Evolutionary conservation across 1,284 basidiomycete species (phyloP).

Genomic region (Moniliella sp.): DNA sequence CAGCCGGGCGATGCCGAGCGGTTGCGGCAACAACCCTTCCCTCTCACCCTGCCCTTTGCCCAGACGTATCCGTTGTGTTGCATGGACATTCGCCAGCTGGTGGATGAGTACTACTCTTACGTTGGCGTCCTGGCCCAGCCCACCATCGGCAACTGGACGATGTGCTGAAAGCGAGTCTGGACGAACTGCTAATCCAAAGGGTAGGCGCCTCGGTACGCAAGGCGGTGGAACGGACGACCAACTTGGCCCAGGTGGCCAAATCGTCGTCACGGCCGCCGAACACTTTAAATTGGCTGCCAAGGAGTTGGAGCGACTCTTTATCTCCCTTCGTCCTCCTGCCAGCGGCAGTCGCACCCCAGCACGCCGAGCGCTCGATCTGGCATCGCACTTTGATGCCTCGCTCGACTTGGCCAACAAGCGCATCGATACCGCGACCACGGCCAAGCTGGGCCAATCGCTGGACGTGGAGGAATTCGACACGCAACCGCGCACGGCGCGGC

Average conservation of each 20-base stretch:
- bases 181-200: constrained; percentile 58
- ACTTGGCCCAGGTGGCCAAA: constrained; percentile 78
- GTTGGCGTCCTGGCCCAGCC: constrained; percentile 76
- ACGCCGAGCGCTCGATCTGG: constrained; percentile 48
- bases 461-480: constrained; percentile 82
- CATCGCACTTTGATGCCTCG: constrained; percentile 49
- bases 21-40: constrained; percentile 44
- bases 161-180: constrained; percentile 67
- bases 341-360: constrained; percentile 59
- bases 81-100: constrained; percentile 78
- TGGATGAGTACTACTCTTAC: constrained; percentile 89
- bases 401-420: constrained; percentile 52
- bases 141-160: constrained; percentile 80
- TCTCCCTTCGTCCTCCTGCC: constrained; percentile 48
- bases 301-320: constrained; percentile 68
- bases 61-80: constrained; percentile 84
- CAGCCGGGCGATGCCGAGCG: constrained; percentile 35
- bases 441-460: constrained; percentile 89
- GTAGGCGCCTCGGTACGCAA: constrained; percentile 57
- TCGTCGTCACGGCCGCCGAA: constrained; percentile 67
- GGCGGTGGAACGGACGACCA: constrained; percentile 47
- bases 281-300: constrained; percentile 68
- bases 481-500: constrained; percentile 42
- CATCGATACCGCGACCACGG: constrained; percentile 60
- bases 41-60: constrained; percentile 71